Conservation (phyloP, 495 filamentous ascomycete genomes). For the Diplogelasinospora grovesii region DNA sequence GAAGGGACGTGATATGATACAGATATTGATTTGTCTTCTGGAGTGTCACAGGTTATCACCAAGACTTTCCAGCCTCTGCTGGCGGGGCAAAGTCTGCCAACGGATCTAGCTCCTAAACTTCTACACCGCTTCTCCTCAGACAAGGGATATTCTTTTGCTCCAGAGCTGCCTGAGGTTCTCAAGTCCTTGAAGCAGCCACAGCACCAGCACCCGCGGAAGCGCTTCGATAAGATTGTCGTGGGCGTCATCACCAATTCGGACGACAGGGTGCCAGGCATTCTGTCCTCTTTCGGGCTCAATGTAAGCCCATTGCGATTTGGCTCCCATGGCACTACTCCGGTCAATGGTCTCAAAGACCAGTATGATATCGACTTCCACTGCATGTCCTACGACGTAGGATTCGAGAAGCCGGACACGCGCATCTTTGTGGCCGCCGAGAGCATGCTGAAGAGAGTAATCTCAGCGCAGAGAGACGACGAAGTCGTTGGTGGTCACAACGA, state of each 20-base stretch:
- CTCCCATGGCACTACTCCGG: too few species aligned
- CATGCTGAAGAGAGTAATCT: too few species aligned
- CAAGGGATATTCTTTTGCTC: constrained; percentile 55
- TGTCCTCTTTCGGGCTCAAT: constrained; percentile 54
- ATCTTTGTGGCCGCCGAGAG: constrained; percentile 59
- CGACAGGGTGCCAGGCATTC: constrained; percentile 55
- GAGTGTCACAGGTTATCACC: constrained; percentile 14
- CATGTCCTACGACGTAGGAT: constrained; percentile 68
- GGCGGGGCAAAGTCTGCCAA: constrained; percentile 25
- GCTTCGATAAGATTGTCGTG: constrained; percentile 38
- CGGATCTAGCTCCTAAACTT: constrained; percentile 46
- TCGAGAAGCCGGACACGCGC: constrained; percentile 54
- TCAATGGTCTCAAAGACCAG: background rate
- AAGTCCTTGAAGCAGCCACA: constrained; percentile 25
- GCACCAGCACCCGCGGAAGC: background rate
- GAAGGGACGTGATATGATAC: too few species aligned
- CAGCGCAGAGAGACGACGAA: too few species aligned
- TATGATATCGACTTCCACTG: constrained; percentile 59
- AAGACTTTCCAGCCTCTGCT: constrained; percentile 34
- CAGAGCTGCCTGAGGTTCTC: constrained; percentile 51
- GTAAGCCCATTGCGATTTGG: constrained; percentile 36
- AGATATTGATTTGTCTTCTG: too few species aligned
- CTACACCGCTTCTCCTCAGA: constrained; percentile 54
- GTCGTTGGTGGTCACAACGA: too few species aligned
- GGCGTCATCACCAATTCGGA: constrained; percentile 78